Conservation (phyloP, 2,329 filamentous ascomycete genomes). For the Xenoacremonium recifei region DNA sequence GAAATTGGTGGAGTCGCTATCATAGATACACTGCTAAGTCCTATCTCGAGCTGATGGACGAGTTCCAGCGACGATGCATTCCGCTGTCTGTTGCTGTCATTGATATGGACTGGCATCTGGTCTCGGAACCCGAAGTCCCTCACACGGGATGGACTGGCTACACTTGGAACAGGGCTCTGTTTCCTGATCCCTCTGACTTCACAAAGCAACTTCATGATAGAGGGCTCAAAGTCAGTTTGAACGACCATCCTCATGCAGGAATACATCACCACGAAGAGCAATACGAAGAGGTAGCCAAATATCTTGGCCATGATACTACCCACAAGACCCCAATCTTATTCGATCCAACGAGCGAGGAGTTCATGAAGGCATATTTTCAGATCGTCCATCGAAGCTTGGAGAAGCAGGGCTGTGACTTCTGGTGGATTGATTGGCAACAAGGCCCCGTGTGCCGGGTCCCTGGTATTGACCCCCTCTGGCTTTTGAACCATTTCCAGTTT, state of each 20-base stretch:
- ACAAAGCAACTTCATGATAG: constrained; percentile 48
- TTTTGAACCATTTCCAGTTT: constrained; percentile 65
- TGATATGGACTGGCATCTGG: constrained; percentile 67
- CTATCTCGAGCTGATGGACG: constrained; percentile 57
- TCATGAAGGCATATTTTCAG: constrained; percentile 57
- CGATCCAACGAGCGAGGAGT: constrained; percentile 51
- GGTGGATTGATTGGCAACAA: constrained; percentile 70
- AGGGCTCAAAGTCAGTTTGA: constrained; percentile 54
- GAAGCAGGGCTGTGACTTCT: constrained; percentile 58
- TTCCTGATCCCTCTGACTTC: constrained; percentile 53
- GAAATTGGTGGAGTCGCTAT: constrained; percentile 67
- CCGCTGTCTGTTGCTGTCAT: constrained; percentile 60
- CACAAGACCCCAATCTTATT: constrained; percentile 53
- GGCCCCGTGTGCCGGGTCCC: constrained; percentile 52
- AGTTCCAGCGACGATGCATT: constrained; percentile 48
- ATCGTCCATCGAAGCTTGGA: constrained; percentile 57
- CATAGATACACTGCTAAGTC: constrained; percentile 55
- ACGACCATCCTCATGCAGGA: constrained; percentile 62
- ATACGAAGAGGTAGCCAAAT: constrained; percentile 54
- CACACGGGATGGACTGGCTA: constrained; percentile 52
- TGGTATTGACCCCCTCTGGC: constrained; percentile 62
- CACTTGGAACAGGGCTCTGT: constrained; percentile 54
- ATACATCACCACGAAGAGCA: constrained; percentile 55
- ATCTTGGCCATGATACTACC: constrained; percentile 49
- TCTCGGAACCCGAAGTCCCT: constrained; percentile 43